A percentile compares a stretch with the other conserved stretches of the same genome.
Conservation (phyloP, 176 grass and related monocot species). For the Melocanna baccifera region DNA sequence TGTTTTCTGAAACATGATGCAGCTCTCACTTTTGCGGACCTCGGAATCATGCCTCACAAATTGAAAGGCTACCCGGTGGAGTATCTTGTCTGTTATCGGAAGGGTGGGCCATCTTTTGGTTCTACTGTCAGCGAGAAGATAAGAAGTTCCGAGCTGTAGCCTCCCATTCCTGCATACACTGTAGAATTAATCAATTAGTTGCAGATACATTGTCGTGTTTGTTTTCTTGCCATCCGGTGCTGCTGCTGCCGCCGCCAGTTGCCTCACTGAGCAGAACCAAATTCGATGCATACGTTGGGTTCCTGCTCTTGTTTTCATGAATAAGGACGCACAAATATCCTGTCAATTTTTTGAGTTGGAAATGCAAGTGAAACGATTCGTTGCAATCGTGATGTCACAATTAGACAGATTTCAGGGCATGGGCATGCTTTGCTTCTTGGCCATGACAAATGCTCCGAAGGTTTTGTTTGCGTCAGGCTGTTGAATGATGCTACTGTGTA, state of each 20-base stretch:
- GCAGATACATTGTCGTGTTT: constrained; percentile 26
- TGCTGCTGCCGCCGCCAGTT: not conserved
- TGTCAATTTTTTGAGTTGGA: constrained; percentile 16
- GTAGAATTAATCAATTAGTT: constrained; percentile 36
- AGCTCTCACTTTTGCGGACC: constrained; percentile 85
- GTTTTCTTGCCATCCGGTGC: constrained; percentile 17
- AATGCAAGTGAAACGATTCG: constrained; percentile 2
- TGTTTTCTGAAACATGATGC: constrained; percentile 25
- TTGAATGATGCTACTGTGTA: not conserved
- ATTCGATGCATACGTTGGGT: constrained; percentile 11
- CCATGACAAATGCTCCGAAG: not conserved
- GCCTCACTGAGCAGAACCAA: constrained; percentile 6
- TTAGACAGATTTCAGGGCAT: not conserved
- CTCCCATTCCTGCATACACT: not conserved
- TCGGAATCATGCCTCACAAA: constrained; percentile 67
- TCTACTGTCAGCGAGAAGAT: constrained; percentile 70
- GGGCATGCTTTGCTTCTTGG: not conserved
- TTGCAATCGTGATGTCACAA: not conserved
- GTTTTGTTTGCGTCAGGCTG: not conserved
- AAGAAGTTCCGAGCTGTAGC: constrained; percentile 51
- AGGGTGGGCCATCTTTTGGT: constrained; percentile 71
- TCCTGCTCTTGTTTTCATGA: constrained; percentile 23
- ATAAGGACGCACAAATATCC: constrained; percentile 23
- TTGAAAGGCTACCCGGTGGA: constrained; percentile 88
- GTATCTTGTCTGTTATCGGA: constrained; percentile 70